Base-by-base conservation (phyloP, 371 early-diverging fungal species). In the Basidiobolus meristosporus region DNA sequence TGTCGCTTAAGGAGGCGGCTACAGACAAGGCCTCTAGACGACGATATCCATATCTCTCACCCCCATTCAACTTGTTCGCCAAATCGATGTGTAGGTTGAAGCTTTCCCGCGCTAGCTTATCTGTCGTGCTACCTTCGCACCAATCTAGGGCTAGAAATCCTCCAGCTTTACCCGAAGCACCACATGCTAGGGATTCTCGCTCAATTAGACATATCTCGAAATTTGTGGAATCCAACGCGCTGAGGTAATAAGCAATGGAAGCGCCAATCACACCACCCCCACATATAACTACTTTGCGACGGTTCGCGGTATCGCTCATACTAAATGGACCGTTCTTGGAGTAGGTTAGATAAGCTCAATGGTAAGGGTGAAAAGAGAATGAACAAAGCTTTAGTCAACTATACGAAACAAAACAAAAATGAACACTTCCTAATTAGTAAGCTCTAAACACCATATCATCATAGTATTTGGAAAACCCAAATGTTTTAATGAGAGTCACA, bases 131-230 rank as follows among this genome's bases (percentile, higher is more conserved):
- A 20, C 58, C 63, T 26, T 68, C 65, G 20, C 63, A 63, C 68
- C 77, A 80, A 41, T 73, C 65, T 16, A 60, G 52, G 10, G 80
- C 72, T 16, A 80, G 55, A 46, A 80, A 80, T 6, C 81, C 81
- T 41, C 79, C 81, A 5, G 76, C 68, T 46, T 70, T 72, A 1
- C 81, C 79, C 29, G 73, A 73, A 9, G 77, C 74, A 33, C 56
- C 63, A 45, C 61, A 63, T 2, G 73, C 78, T 20, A 78, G 62
- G 17, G 54, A 61, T 15, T 63, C 57, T 44, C 64, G 60, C 50
- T 76, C 79, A 26, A 77, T 37, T 9, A 75, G 53, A 2, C 65
- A 60, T 15, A 65, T 51, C 19, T 41, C 45, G 4, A 63, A 36
- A 23, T 47, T 46, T 40, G 31, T 45, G 20, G 32, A 53, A 21